phyloP scores from a whole-genome alignment of 345 rosid genomes.

The Acer saccharum region DNA sequence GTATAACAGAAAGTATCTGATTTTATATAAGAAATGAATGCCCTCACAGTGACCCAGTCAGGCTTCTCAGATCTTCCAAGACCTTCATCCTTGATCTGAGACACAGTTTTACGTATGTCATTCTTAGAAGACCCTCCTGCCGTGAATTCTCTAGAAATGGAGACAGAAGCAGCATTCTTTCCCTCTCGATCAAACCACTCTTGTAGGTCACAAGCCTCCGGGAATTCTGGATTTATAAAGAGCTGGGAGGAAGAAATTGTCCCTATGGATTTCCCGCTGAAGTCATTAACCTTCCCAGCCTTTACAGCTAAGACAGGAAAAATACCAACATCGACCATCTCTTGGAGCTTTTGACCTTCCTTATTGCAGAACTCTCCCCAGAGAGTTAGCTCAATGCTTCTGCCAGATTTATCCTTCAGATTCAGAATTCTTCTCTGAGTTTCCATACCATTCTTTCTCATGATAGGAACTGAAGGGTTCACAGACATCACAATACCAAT shows the following conservation, averaged over 20 bases:
- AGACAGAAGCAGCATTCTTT: conserved; percentile 50
- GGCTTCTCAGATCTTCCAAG: conserved; percentile 90
- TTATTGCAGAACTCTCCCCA: conserved; percentile 94
- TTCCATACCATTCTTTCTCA: conserved; percentile 96
- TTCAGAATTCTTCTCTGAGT: conserved; percentile 82
- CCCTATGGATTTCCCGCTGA: conserved; percentile 83
- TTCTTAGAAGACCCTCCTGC: conserved; percentile 54
- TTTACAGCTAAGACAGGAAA: conserved; percentile 81
- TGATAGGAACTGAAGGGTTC: conserved; percentile 75
- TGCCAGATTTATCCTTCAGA: conserved; percentile 80
- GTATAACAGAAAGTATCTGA: conserved; percentile 82
- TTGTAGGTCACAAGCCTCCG: conserved; percentile 62
- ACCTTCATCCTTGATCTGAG: conserved; percentile 88
- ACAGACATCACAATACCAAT: conserved; percentile 75
- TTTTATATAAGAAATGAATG: conserved; percentile 66
- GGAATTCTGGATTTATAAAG: conserved; percentile 77
- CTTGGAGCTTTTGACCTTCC: conserved; percentile 83
- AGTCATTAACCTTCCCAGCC: conserved; percentile 86
- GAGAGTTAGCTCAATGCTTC: conserved; percentile 74
- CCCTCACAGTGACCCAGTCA: conserved; percentile 84
- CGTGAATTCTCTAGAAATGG: conserved; percentile 73
- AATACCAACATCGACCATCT: conserved; percentile 64
- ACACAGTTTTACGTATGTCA: conserved; percentile 65
- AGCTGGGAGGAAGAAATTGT: conserved; percentile 84
- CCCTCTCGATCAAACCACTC: conserved; percentile 86